Base-by-base conservation (phyloP, 106 monocot genomes). In the Hemerocallis citrina region DNA sequence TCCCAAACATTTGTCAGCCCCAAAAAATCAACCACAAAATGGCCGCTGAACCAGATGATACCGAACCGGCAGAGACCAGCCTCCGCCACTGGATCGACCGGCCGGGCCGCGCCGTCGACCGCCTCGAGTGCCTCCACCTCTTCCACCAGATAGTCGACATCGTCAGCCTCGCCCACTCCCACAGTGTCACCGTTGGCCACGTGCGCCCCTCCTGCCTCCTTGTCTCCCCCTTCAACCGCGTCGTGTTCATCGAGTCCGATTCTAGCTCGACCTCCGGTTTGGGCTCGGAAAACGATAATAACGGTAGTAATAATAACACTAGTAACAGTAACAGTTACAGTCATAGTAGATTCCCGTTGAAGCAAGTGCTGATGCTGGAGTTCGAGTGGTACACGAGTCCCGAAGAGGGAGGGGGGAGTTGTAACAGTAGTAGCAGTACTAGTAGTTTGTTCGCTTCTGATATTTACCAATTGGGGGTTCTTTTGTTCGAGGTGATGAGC, bases 401-500 rank as follows among this genome's bases (percentile, higher is more conserved):
- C 0, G 92, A 92, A 59, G 86, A 83, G 45, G 71, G 36, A n/a
- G n/a, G n/a, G n/a, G n/a, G n/a, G n/a, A n/a, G n/a, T n/a, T n/a
- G n/a, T n/a, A n/a, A n/a, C n/a, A n/a, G n/a, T n/a, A n/a, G n/a
- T 5, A 41, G 44, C 0, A 71, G 77, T 2, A 15, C 31, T 13
- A 27, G 54, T 22, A 30, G 54, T 54, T 0, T 7, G 21, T 86
- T 92, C 8, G 79, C 75, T 0, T 86, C 82, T 5, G 92, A 92
- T 35, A 56, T 92, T 1, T 92, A 86, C 49, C 71, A 77, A 34
- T 51, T 92, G 51, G 92, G 92, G 20, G 86, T 84, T 43, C 61
- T 92, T 63, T 63, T 92, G 0, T 92, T 92, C 41, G 92, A 87
- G 92, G 92, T 92, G 7, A 62, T 56, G n/a, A n/a, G n/a, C n/a